Evolutionary conservation across 495 filamentous ascomycete genomes (phyloP).

Genomic region (Penicillium turbatum): DNA sequence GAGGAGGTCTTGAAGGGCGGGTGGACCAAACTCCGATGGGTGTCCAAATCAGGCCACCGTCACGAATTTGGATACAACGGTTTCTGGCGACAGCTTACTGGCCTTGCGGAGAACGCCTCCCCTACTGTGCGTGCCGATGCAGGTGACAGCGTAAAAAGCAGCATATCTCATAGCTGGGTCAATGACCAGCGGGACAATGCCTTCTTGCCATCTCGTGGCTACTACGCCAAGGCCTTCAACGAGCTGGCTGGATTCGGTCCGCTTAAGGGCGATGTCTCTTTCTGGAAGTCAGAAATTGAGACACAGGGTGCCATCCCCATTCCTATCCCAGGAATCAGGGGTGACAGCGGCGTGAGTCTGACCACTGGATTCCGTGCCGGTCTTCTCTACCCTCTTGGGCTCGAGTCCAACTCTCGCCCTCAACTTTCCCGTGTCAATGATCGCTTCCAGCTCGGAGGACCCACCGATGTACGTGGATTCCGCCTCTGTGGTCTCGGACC

Average conservation of each 20-base stretch:
- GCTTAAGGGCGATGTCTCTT: slow-evolving; percentile 82
- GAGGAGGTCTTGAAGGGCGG: slow-evolving; percentile 85
- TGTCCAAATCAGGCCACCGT: slow-evolving; percentile 53
- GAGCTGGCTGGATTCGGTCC: slow-evolving; percentile 86
- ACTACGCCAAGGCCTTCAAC: slow-evolving; percentile 66
- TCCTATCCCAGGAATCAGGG: slow-evolving; percentile 58
- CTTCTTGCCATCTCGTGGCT: slow-evolving; percentile 75
- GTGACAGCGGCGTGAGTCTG: slow-evolving; percentile 70
- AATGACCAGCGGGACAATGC: slow-evolving; percentile 75
- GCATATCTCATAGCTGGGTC: slow-evolving; percentile 74
- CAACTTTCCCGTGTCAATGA: slow-evolving; percentile 80
- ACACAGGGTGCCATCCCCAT: slow-evolving; percentile 69
- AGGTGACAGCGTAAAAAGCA: slow-evolving; percentile 87
- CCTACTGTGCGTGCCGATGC: slow-evolving; percentile 77
- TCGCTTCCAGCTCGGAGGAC: slow-evolving; percentile 90
- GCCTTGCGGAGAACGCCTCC: slow-evolving; percentile 66
- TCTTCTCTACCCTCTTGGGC: slow-evolving; percentile 57
- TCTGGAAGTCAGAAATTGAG: slow-evolving; percentile 84
- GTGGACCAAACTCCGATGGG: slow-evolving; percentile 69
- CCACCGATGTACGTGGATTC: slow-evolving; percentile 92
- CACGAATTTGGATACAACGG: slow-evolving; percentile 77
- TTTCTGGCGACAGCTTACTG: slow-evolving; percentile 84
- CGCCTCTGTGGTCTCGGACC: slow-evolving; percentile 83
- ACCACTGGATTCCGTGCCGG: slow-evolving; percentile 60
- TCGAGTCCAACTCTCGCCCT: slow-evolving; percentile 46